These are phyloP conservation scores for Grigorovia transvaalensis DNA, from an alignment of 805 yeast genomes.

Conservation along the genomic window DNA sequence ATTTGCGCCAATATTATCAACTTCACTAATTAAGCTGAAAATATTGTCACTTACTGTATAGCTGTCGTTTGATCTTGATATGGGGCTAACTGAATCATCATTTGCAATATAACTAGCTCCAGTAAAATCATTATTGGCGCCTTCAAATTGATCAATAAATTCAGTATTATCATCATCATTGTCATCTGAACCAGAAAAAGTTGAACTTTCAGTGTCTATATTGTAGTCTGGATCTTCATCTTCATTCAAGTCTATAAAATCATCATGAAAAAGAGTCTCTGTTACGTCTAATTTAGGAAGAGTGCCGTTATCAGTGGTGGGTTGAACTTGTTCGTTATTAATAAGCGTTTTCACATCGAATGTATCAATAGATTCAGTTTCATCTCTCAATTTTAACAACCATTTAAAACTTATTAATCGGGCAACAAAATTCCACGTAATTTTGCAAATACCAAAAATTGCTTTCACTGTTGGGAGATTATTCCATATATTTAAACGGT, in stretches of 20 bases:
- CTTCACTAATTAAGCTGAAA: not conserved
- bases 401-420: not conserved
- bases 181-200: not conserved
- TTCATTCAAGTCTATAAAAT: not conserved
- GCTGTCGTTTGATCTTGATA: not conserved
- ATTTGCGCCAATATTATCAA: conserved; percentile 1
- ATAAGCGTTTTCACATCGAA: not conserved
- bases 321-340: not conserved
- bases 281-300: no score
- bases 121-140: not conserved
- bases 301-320: not conserved
- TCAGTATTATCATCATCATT: not conserved
- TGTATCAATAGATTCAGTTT: not conserved
- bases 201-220: not conserved
- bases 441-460: not conserved
- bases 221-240: conserved; percentile 1
- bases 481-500: not conserved
- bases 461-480: not conserved
- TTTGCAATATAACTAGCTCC: no score
- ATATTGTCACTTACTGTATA: not conserved
- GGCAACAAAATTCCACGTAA: not conserved
- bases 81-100: no score
- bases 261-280: no score
- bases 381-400: not conserved
- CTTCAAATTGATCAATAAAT: no score